phyloP scores from a whole-genome alignment of 2,329 filamentous ascomycete genomes.

The Colletotrichum sp. region DNA sequence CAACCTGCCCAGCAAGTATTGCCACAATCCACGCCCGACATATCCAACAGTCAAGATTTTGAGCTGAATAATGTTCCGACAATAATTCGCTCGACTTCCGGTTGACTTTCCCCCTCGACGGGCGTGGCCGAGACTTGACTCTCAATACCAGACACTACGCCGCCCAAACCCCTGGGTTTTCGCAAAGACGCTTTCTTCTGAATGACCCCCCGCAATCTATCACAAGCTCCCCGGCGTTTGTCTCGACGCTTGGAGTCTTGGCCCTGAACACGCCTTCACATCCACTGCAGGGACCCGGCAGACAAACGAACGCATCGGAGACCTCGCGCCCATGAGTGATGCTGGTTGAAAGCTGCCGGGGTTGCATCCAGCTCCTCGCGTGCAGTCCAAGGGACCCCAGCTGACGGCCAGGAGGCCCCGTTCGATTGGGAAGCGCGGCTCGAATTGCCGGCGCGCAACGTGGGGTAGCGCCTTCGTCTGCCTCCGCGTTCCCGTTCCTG shows the following conservation, averaged over 20 bases:
- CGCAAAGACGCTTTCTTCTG: background rate
- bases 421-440: slow-evolving; percentile 9
- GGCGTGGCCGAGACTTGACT: background rate
- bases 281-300: background rate
- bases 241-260: background rate
- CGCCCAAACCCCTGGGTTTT: background rate
- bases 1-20: background rate
- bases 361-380: slow-evolving; percentile 5
- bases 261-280: background rate
- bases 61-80: background rate
- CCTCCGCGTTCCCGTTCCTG: slow-evolving; percentile 21
- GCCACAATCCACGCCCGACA: background rate
- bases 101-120: background rate
- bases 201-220: background rate
- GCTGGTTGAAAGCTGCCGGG: background rate
- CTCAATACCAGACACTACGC: background rate
- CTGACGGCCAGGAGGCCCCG: background rate
- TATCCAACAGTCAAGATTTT: no score
- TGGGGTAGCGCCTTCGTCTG: slow-evolving; percentile 7
- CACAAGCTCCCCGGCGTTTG: background rate
- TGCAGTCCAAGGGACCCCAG: background rate
- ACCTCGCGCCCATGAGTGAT: background rate
- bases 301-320: background rate
- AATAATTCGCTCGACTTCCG: background rate
- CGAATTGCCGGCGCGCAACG: slow-evolving; percentile 14